Evolutionary conservation across 1,284 basidiomycete species (phyloP).

Genomic region (Austroboletus novae-zelandiae): DNA sequence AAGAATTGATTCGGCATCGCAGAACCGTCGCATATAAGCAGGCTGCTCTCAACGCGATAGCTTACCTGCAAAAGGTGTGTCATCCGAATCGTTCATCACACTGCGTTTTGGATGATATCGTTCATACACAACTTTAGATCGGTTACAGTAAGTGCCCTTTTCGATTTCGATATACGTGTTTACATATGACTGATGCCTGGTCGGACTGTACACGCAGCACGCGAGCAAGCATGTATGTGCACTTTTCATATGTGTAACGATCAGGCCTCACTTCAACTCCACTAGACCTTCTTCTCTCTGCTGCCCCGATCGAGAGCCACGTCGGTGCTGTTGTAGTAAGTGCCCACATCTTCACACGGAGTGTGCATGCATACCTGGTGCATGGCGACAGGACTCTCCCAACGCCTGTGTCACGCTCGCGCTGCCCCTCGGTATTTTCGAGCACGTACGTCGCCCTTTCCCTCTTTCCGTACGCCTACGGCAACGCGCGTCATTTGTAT

Average conservation of each 20-base stretch:
- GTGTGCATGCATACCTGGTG: background rate
- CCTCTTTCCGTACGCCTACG: background rate
- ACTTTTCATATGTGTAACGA: background rate
- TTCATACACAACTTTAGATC: constrained; percentile 37
- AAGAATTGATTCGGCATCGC: background rate
- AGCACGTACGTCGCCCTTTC: constrained; percentile 47
- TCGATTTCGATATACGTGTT: too few relatives aligned
- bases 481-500: background rate
- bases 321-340: constrained; percentile 70
- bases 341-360: constrained; percentile 2
- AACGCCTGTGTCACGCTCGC: constrained; percentile 76
- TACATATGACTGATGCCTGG: background rate
- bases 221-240: constrained; percentile 66
- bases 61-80: constrained; percentile 73
- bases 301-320: constrained; percentile 75
- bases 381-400: constrained; percentile 55
- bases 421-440: constrained; percentile 71
- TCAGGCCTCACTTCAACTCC: background rate
- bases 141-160: constrained; percentile 57
- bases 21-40: constrained; percentile 78
- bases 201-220: constrained; percentile 40
- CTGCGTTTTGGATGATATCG: background rate
- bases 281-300: constrained; percentile 73
- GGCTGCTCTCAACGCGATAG: constrained; percentile 73
- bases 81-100: background rate